A percentile compares a stretch with the other conserved stretches of the same genome.
phyloP scores from a whole-genome alignment of 2,329 filamentous ascomycete genomes.

The Botrytis elliptica region DNA sequence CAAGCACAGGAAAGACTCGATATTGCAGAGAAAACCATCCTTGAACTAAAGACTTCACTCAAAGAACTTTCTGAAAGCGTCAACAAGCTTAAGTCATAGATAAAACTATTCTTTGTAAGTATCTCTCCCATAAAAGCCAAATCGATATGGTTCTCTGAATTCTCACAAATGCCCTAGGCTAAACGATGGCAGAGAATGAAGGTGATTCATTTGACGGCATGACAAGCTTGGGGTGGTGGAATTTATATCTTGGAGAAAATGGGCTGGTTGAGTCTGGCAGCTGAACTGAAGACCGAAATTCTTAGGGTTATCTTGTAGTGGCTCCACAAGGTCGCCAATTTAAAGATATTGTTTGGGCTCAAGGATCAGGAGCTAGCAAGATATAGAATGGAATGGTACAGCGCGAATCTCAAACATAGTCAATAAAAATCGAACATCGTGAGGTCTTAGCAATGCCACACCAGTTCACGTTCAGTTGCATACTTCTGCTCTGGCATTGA shows the following conservation, averaged over 20 bases:
- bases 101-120: not conserved
- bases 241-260: not conserved
- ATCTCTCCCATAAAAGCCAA: not conserved
- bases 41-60: not conserved
- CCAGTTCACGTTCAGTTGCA: not conserved
- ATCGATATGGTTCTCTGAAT: not conserved
- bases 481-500: not conserved
- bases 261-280: not conserved
- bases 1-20: not conserved
- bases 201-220: not conserved
- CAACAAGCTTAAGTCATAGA: not conserved
- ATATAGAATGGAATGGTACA: not conserved
- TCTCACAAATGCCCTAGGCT: not conserved
- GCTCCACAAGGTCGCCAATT: not conserved
- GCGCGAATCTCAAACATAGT: not conserved
- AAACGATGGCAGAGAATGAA: not conserved
- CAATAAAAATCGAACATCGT: not conserved
- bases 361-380: not conserved
- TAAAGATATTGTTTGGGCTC: not conserved
- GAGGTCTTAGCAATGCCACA: not conserved
- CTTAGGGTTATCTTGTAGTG: not conserved
- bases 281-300: not conserved
- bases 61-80: not conserved
- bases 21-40: not conserved
- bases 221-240: not conserved